These are phyloP conservation scores for Trametes gibbosa DNA, from an alignment of 768 basidiomycete genomes.

Conservation along the genomic window DNA sequence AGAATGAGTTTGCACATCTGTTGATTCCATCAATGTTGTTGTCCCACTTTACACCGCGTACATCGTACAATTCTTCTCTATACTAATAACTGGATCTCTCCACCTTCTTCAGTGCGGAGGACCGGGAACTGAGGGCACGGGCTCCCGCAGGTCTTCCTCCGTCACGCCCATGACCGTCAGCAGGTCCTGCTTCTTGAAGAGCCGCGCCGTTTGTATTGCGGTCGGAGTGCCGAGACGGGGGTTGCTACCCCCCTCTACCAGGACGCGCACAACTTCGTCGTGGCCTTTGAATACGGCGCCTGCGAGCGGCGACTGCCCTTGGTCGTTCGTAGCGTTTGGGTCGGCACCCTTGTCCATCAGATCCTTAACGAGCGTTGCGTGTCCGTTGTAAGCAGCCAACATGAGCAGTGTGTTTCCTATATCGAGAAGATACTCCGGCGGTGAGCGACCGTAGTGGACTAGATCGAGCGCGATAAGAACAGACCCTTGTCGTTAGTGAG, in stretches of 20 bases:
- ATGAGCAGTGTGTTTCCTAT: conserved; percentile 77
- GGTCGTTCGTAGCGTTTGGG: conserved; percentile 67
- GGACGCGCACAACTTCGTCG: conserved; percentile 56
- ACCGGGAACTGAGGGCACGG: conserved; percentile 28
- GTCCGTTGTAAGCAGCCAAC: conserved; percentile 74
- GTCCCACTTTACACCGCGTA: neutral
- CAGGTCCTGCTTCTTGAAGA: conserved; percentile 61
- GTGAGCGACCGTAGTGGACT: neutral
- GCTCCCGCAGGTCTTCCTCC: conserved; percentile 45
- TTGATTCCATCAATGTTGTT: neutral
- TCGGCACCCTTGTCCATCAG: conserved; percentile 60
- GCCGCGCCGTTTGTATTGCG: conserved; percentile 64
- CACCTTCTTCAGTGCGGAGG: conserved; percentile 9
- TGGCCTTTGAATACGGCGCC: conserved; percentile 78
- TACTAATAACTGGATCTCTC: neutral
- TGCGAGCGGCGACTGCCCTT: conserved; percentile 69
- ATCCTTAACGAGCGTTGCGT: conserved; percentile 48
- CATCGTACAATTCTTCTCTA: neutral
- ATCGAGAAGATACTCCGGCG: neutral
- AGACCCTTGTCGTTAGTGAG: conserved; percentile 70
- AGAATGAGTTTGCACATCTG: neutral
- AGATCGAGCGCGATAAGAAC: conserved; percentile 1
- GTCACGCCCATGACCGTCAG: conserved; percentile 56
- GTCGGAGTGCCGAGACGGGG: conserved; percentile 64
- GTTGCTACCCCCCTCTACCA: conserved; percentile 53